phyloP scores from a whole-genome alignment of 139 green algal species.

The Coelastrella sp. region DNA sequence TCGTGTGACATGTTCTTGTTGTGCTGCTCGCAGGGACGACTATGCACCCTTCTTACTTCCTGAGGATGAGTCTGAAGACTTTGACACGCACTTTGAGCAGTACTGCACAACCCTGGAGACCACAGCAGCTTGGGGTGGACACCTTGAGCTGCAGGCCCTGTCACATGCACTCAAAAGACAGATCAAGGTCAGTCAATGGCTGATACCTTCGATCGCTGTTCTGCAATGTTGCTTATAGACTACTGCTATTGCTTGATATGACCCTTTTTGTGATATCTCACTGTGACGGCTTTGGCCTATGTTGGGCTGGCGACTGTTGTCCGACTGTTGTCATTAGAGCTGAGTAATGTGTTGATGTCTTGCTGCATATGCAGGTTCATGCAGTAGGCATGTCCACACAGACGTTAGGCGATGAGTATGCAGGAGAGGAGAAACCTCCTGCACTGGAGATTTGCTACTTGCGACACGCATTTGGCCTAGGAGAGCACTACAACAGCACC shows the following conservation, averaged over 20 bases:
- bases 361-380: constrained; percentile 40
- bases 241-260: no score
- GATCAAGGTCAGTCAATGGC: constrained; percentile 74
- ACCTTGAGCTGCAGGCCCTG: constrained; percentile 91
- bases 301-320: no score
- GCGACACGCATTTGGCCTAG: constrained; percentile 91
- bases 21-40: constrained; percentile 21
- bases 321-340: no score
- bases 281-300: no score
- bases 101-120: constrained; percentile 83
- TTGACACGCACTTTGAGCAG: constrained; percentile 63
- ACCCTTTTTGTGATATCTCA: no score
- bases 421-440: constrained; percentile 32
- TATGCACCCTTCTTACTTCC: constrained; percentile 73
- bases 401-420: constrained; percentile 78
- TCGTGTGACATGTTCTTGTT: neutral
- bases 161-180: constrained; percentile 69
- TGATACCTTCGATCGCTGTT: neutral
- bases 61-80: constrained; percentile 53
- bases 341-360: no score
- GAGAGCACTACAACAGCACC: constrained; percentile 97
- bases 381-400: constrained; percentile 75
- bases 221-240: no score
- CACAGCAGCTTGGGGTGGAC: constrained; percentile 91
- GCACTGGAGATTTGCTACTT: constrained; percentile 88